Base-by-base conservation (phyloP, 768 basidiomycete genomes). In the Termitomyces bulborhizus region DNA sequence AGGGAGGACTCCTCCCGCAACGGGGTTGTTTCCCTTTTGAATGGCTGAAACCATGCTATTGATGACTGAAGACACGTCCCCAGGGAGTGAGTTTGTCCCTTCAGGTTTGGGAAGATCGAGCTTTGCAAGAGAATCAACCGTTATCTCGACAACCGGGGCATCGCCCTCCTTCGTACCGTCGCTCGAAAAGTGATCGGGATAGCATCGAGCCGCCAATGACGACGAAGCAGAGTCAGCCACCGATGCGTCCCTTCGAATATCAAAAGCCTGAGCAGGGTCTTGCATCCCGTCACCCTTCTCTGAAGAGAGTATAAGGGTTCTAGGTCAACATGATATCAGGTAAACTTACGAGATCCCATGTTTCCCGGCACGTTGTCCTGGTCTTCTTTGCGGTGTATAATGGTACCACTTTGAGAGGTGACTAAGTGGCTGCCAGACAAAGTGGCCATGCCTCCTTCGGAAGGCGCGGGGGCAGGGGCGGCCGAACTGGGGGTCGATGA, bases 401-500 rank as follows among this genome's bases (percentile, higher is more conserved):
- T 54, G 53, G 55, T 51, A 34, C 57, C 56, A 13, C 51, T 54
- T 36, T 51, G 60, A 26, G 62, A 59, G 32, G 62, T 49, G 32
- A 62, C 43, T 47, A 56, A 36, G 2, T 64, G 59, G 46, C 55
- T 67, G 53, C 70, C 68, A 6, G 63, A 39, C 13, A 68, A 65
- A 46, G 58, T 54, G 29, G 66, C 50, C 45, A 72, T 58, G 5
- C 62, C 58, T 32, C 65, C 57, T 37, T 69, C 69, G 39, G 60
- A 58, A 45, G 58, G 53, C 39, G 74, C 72, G 47, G 65, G 65
- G 31, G 75, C 61, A 46, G 79, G 80, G 42, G 77, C 75, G 54
- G 76, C 78, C 58, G 77, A 64, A 60, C 65, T 69, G 37, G 76
- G 65, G 13, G 76, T 76, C 26, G 78, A 79, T 3, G 78, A 76